Evolutionary conservation across 495 filamentous ascomycete species (phyloP).

Genomic region (Penicillium nucicola): DNA sequence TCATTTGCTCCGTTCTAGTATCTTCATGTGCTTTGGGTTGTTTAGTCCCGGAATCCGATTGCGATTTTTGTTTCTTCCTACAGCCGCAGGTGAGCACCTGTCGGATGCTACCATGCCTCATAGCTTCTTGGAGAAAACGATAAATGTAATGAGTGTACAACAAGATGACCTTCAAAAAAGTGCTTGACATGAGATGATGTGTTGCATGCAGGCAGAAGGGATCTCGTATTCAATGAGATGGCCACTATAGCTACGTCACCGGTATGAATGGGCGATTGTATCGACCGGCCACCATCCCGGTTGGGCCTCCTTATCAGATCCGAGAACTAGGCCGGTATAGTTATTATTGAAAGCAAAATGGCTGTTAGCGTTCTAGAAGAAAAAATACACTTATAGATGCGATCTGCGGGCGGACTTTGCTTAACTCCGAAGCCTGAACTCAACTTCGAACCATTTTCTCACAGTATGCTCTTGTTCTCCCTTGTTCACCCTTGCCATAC

Average conservation of each 20-base stretch:
- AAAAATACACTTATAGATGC: too few relatives aligned
- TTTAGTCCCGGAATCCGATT: background rate
- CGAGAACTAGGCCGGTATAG: too few relatives aligned
- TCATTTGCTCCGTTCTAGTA: background rate
- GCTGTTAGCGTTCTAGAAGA: too few relatives aligned
- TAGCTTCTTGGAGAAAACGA: background rate
- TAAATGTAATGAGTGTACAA: too few relatives aligned
- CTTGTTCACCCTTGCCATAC: background rate
- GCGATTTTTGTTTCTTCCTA: background rate
- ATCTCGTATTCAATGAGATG: background rate
- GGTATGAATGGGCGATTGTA: background rate
- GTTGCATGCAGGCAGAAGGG: too few relatives aligned
- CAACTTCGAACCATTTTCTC: too few relatives aligned
- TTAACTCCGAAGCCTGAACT: background rate
- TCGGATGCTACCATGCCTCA: background rate
- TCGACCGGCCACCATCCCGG: too few relatives aligned
- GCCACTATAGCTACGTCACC: constrained; percentile 1
- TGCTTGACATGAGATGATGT: too few relatives aligned
- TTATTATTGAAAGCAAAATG: too few relatives aligned
- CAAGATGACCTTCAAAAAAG: too few relatives aligned
- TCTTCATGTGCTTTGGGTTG: background rate
- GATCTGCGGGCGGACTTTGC: background rate
- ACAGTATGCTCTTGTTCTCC: too few relatives aligned
- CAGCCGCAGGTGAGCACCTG: background rate
- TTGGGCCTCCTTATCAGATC: too few relatives aligned